These are phyloP conservation scores for Saccharomyces uvarum DNA, from an alignment of 1,139 yeast species.

Conservation along the genomic window DNA sequence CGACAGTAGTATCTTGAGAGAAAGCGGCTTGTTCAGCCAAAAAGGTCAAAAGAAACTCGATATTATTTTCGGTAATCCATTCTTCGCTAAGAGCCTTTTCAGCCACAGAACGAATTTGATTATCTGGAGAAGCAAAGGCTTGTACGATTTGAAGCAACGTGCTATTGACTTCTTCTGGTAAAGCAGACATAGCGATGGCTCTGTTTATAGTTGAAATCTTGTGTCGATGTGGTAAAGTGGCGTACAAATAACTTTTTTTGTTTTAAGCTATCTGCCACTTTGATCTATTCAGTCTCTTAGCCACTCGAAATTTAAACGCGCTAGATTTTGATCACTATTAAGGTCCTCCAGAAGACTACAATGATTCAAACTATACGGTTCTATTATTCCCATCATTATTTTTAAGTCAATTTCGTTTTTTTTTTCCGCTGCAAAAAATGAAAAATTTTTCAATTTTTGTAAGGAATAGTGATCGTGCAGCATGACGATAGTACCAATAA, in stretches of 20 bases:
- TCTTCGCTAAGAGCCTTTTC: conserved; percentile 65
- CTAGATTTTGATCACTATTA: not conserved
- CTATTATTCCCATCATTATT: not conserved
- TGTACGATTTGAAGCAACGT: conserved; percentile 53
- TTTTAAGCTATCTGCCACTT: not conserved
- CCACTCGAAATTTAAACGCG: not conserved
- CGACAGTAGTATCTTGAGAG: conserved; percentile 28
- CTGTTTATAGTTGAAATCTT: not conserved
- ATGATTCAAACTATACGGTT: not conserved
- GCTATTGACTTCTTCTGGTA: conserved; percentile 56
- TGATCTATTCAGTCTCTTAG: not conserved
- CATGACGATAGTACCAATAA: not conserved
- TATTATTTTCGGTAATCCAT: conserved; percentile 61
- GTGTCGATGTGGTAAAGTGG: not conserved
- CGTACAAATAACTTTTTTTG: not conserved
- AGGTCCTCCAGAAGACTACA: not conserved
- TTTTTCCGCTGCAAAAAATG: not conserved
- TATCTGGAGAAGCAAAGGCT: conserved; percentile 73
- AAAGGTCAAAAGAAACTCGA: conserved; percentile 64
- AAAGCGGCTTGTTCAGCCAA: conserved; percentile 71
- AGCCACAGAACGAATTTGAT: conserved; percentile 64
- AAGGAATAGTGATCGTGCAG: not conserved
- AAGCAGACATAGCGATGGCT: conserved; percentile 39
- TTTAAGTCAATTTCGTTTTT: not conserved
- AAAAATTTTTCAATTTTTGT: not conserved